These are phyloP conservation scores for Naematelia encephala DNA, from an alignment of 768 basidiomycete species.

Conservation along the genomic window DNA sequence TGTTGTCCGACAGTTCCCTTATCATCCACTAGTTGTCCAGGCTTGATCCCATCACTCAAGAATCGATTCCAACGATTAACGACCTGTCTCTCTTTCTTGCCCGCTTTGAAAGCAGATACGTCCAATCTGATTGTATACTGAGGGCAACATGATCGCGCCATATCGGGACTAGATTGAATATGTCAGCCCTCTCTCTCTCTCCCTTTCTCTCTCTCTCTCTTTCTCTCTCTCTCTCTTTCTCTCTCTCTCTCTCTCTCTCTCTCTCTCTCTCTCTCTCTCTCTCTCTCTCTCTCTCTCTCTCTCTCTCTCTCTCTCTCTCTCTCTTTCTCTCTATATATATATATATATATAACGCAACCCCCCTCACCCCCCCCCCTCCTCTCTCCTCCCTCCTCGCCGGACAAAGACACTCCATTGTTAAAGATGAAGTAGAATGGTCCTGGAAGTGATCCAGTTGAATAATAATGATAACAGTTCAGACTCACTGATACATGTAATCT, in stretches of 20 bases:
- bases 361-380: background rate
- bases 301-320: no score
- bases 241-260: no score
- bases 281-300: no score
- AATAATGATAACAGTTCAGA: no score
- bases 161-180: slow-evolving; percentile 62
- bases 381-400: background rate
- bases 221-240: no score
- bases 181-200: no score
- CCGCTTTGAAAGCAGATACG: slow-evolving; percentile 24
- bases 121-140: slow-evolving; percentile 78
- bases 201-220: no score
- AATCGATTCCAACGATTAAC: slow-evolving; percentile 42
- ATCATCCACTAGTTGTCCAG: slow-evolving; percentile 68
- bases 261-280: no score
- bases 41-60: slow-evolving; percentile 52
- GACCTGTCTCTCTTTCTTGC: slow-evolving; percentile 42
- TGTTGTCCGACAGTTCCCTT: no score
- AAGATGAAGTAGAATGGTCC: background rate
- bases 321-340: no score
- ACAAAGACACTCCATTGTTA: background rate
- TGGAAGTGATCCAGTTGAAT: background rate
- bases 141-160: slow-evolving; percentile 79
- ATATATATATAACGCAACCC: background rate
- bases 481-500: slow-evolving; percentile 64